phyloP scores from a whole-genome alignment of 139 green algal species.

The Chlamydomonas incerta region DNA sequence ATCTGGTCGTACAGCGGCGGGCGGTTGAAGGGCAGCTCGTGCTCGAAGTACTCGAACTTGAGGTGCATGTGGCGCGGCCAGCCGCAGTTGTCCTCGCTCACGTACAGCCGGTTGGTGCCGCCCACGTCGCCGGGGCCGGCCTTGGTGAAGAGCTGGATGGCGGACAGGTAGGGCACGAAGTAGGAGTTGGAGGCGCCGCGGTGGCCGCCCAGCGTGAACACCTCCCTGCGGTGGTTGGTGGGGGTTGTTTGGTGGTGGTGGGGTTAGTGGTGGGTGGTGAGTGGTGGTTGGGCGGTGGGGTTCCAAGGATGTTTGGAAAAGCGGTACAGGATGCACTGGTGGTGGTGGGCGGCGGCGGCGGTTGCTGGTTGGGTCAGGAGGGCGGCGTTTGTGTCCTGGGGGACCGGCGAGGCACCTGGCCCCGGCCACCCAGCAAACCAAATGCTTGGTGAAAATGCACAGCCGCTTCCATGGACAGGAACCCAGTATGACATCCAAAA shows the following conservation, averaged over 20 bases:
- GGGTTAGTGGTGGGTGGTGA: background rate
- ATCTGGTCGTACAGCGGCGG: constrained; percentile 70
- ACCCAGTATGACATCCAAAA: too few species aligned
- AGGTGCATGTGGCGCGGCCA: constrained; percentile 77
- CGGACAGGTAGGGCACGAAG: constrained; percentile 85
- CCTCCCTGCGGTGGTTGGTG: constrained; percentile 1
- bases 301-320: too few species aligned
- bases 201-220: constrained; percentile 63
- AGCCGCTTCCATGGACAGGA: too few species aligned
- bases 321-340: background rate
- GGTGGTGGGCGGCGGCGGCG: too few species aligned
- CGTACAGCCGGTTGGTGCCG: constrained; percentile 54
- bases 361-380: too few species aligned
- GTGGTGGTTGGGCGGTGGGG: background rate
- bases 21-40: constrained; percentile 77
- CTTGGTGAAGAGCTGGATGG: constrained; percentile 79
- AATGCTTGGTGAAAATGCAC: too few species aligned
- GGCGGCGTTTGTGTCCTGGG: too few species aligned
- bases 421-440: too few species aligned
- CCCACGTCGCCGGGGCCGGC: constrained; percentile 48
- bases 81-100: constrained; percentile 52
- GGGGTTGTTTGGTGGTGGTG: background rate
- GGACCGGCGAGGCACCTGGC: too few species aligned
- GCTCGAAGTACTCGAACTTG: constrained; percentile 75
- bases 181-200: constrained; percentile 73